phyloP scores from a whole-genome alignment of 1,284 basidiomycete species.

The Heterobasidion occidentale region DNA sequence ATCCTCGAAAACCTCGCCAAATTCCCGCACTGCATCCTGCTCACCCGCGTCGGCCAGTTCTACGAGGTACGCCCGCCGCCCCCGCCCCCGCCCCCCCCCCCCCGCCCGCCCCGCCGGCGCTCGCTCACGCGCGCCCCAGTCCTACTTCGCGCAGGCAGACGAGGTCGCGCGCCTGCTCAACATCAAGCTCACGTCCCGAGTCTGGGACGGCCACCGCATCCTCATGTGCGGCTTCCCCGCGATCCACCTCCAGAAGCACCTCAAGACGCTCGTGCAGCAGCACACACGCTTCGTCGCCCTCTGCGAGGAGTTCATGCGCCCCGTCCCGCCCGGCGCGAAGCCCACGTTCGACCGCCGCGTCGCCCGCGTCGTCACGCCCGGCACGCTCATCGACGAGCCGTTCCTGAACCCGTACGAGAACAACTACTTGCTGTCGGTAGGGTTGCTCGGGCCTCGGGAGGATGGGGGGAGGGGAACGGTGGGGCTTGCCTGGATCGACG shows the following conservation, averaged over 20 bases:
- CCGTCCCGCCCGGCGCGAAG: slow-evolving; percentile 32
- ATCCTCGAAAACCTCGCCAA: slow-evolving; percentile 65
- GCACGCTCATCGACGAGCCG: slow-evolving; percentile 85
- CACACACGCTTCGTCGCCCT: slow-evolving; percentile 81
- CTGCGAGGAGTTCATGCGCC: slow-evolving; percentile 79
- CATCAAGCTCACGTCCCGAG: slow-evolving; percentile 73
- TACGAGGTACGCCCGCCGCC: slow-evolving; percentile 64
- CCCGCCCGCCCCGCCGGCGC: not conserved
- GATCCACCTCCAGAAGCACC: slow-evolving; percentile 77
- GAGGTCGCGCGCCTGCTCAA: slow-evolving; percentile 71
- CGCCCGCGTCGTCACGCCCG: slow-evolving; percentile 82
- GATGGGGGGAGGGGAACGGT: slow-evolving; percentile 11
- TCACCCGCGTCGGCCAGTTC: slow-evolving; percentile 91
- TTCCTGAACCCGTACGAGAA: slow-evolving; percentile 83
- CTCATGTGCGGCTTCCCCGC: slow-evolving; percentile 89
- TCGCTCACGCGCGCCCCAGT: slow-evolving; percentile 41
- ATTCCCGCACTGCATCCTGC: slow-evolving; percentile 83
- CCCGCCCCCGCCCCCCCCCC: not conserved
- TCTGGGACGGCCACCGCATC: slow-evolving; percentile 62
- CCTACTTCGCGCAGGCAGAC: slow-evolving; percentile 87
- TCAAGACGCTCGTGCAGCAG: slow-evolving; percentile 80
- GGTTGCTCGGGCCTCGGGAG: slow-evolving; percentile 5
- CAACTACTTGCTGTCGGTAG: slow-evolving; percentile 79
- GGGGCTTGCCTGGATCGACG: slow-evolving; percentile 87
- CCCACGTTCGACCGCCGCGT: slow-evolving; percentile 70